These are phyloP conservation scores for Hericium rajendrae DNA, from an alignment of 768 basidiomycete genomes.

Conservation along the genomic window DNA sequence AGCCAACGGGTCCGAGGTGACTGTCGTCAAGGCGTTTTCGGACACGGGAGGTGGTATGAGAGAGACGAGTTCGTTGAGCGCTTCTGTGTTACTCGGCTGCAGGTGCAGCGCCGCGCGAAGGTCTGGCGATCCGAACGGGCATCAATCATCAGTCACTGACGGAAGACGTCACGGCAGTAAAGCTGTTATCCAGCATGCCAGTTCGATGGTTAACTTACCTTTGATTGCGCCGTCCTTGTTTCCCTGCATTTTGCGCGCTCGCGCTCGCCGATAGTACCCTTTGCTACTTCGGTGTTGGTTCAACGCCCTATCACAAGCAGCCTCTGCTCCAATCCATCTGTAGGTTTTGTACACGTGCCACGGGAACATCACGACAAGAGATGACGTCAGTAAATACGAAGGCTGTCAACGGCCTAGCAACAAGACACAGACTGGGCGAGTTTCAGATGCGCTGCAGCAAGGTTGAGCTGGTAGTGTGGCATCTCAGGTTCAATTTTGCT, in stretches of 20 bases:
- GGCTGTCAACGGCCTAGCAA: neutral
- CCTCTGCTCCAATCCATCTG: conserved; percentile 67
- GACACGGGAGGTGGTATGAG: conserved; percentile 15
- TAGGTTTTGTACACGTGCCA: neutral
- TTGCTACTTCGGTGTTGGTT: conserved; percentile 59
- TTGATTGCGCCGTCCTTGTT: conserved; percentile 47
- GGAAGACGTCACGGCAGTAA: neutral
- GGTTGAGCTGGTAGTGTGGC: conserved; percentile 68
- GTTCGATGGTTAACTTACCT: conserved; percentile 28
- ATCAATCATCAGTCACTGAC: neutral
- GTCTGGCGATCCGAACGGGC: conserved; percentile 28
- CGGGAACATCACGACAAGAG: neutral
- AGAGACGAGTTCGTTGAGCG: conserved; percentile 42
- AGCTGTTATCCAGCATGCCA: neutral
- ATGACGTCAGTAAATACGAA: neutral
- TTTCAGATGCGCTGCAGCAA: conserved; percentile 68
- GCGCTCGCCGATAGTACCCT: conserved; percentile 60
- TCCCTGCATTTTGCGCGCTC: conserved; percentile 53
- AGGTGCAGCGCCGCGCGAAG: conserved; percentile 49
- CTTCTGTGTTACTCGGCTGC: conserved; percentile 59
- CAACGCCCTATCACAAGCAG: conserved; percentile 57
- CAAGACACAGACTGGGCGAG: conserved; percentile 44
- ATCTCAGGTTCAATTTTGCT: conserved; percentile 60
- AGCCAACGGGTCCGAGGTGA: conserved; percentile 7
- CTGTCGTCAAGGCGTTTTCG: neutral